phyloP scores from a whole-genome alignment of 306 rosid genomes.

The Potentilla sterilis region DNA sequence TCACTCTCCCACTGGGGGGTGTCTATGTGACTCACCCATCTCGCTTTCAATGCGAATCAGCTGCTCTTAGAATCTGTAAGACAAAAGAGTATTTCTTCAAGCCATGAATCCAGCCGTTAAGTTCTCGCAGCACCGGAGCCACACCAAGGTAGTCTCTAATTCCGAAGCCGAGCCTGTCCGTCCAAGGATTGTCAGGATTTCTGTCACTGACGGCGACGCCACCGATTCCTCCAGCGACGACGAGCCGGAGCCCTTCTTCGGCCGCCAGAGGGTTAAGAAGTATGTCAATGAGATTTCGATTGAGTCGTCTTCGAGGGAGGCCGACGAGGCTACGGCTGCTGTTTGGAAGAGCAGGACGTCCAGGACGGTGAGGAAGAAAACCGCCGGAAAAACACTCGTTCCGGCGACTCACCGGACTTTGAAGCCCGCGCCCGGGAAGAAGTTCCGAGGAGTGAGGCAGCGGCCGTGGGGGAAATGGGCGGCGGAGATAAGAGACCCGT shows the following conservation, averaged over 20 bases:
- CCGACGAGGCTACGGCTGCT: conserved; percentile 20
- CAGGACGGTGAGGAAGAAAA: conserved; percentile 24
- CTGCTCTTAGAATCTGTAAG: conserved; percentile 26
- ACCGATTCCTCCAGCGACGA: conserved; percentile 92
- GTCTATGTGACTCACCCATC: conserved; percentile 4
- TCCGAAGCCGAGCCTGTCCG: conserved; percentile 10
- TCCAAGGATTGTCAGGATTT: conserved; percentile 56
- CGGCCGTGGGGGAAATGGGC: conserved; percentile 99
- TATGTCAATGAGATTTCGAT: conserved; percentile 69
- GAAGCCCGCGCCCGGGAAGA: conserved; percentile 40
- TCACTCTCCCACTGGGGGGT: background rate
- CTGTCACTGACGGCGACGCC: conserved; percentile 65
- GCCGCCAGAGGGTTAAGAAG: conserved; percentile 48
- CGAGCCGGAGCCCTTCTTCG: conserved; percentile 25
- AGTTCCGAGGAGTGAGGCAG: conserved; percentile 91
- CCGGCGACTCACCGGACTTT: conserved; percentile 20
- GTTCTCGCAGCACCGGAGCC: conserved; percentile 48
- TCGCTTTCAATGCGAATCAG: conserved; percentile 39
- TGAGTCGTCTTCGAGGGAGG: conserved; percentile 30
- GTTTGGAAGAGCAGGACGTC: conserved; percentile 27
- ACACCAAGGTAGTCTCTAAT: conserved; percentile 34
- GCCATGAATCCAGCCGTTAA: conserved; percentile 37
- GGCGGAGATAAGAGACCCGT: conserved; percentile 93
- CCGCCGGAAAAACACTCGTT: background rate
- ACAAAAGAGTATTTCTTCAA: background rate